A percentile compares a stretch with the other conserved stretches of the same genome.
These are phyloP conservation scores for Bruguiera gymnorhiza DNA, from an alignment of 345 rosid genomes.

Conservation along the genomic window DNA sequence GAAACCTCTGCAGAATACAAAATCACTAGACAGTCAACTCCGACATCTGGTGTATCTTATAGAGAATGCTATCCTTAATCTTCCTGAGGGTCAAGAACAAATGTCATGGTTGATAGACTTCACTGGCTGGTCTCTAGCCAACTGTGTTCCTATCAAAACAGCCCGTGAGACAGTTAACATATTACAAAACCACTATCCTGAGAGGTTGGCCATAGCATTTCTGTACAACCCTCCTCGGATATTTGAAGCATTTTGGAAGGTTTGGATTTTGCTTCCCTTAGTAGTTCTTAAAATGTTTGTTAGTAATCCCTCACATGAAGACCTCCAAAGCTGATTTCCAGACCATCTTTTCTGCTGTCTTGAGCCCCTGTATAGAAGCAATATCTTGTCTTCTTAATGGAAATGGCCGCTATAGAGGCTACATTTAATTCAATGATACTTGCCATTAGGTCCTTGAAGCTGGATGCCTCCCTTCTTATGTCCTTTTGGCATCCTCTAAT, in stretches of 20 bases:
- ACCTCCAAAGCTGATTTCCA: background rate
- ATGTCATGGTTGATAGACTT: constrained; percentile 96
- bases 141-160: constrained; percentile 65
- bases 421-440: background rate
- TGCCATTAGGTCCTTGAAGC: background rate
- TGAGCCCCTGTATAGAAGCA: background rate
- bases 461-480: background rate
- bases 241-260: constrained; percentile 99
- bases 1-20: constrained; percentile 63
- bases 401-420: no score
- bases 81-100: constrained; percentile 88
- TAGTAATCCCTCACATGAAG: background rate
- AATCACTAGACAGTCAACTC: constrained; percentile 57
- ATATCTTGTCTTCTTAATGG: no score
- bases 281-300: background rate
- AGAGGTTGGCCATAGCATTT: constrained; percentile 85
- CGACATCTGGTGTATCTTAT: constrained; percentile 82
- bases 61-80: constrained; percentile 87
- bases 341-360: background rate
- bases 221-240: constrained; percentile 90
- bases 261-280: constrained; percentile 20
- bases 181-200: constrained; percentile 89
- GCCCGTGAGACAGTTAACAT: constrained; percentile 73
- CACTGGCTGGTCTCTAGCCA: constrained; percentile 75
- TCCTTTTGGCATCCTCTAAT: no score